These are phyloP conservation scores for Schoenoplectus triqueter DNA, from an alignment of 202 grass and related monocot genomes.

Conservation along the genomic window DNA sequence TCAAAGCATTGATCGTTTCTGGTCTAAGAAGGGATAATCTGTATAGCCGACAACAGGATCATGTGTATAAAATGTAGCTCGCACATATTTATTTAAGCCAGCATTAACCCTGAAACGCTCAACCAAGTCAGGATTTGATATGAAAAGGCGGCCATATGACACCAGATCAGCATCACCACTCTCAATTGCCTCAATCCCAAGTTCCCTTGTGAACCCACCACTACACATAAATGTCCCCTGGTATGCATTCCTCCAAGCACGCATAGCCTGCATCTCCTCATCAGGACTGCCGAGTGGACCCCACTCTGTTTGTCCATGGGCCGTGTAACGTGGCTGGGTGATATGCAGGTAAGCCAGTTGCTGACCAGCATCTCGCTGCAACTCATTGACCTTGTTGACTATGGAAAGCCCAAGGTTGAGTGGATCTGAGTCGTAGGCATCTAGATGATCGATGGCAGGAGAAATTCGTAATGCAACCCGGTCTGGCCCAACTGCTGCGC, in stretches of 20 bases:
- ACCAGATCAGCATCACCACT: slow-evolving; percentile 73
- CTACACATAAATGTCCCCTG: slow-evolving; percentile 77
- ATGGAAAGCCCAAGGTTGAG: slow-evolving; percentile 68
- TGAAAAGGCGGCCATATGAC: slow-evolving; percentile 83
- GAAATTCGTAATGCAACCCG: slow-evolving; percentile 74
- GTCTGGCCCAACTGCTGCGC: slow-evolving; percentile 61
- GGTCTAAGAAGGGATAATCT: slow-evolving; percentile 72
- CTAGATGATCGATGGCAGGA: slow-evolving; percentile 88
- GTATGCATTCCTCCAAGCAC: slow-evolving; percentile 55
- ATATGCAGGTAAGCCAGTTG: slow-evolving; percentile 80
- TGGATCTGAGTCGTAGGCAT: slow-evolving; percentile 80
- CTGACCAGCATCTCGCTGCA: slow-evolving; percentile 57
- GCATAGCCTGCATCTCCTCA: slow-evolving; percentile 77
- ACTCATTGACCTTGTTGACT: slow-evolving; percentile 55
- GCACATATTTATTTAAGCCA: slow-evolving; percentile 58
- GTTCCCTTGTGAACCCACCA: slow-evolving; percentile 86
- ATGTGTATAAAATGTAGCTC: slow-evolving; percentile 88
- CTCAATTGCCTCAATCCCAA: slow-evolving; percentile 72
- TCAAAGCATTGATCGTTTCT: slow-evolving; percentile 58
- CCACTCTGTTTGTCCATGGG: slow-evolving; percentile 85
- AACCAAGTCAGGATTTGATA: slow-evolving; percentile 85
- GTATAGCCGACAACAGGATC: slow-evolving; percentile 90
- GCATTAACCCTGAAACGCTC: slow-evolving; percentile 61
- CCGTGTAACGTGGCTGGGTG: slow-evolving; percentile 83
- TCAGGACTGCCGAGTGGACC: slow-evolving; percentile 76